Evolutionary conservation across 331 rosid genomes (phyloP).

Genomic region (Rosa hybrid): DNA sequence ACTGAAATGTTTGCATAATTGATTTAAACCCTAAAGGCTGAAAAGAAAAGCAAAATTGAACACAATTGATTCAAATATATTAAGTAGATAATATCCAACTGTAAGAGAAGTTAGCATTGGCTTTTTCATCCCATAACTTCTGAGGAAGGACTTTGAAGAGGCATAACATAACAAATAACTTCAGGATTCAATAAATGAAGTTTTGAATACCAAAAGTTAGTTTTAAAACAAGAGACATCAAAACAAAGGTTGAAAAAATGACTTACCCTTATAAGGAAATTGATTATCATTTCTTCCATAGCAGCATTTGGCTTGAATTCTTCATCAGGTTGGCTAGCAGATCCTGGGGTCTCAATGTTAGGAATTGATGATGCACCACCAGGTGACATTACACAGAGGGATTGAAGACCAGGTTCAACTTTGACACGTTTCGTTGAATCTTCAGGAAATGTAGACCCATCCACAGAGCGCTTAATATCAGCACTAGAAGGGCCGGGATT

Average conservation of each 20-base stretch:
- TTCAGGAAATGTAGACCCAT: conserved; percentile 86
- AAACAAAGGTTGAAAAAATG: conserved; percentile 31
- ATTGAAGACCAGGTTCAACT: conserved; percentile 95
- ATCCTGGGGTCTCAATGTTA: conserved; percentile 93
- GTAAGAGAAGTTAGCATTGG: background rate
- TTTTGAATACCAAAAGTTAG: background rate
- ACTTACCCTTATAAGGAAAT: conserved; percentile 91
- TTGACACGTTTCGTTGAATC: conserved; percentile 88
- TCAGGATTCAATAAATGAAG: background rate
- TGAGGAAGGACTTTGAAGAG: conserved; percentile 1
- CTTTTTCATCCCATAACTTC: background rate
- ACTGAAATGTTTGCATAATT: background rate
- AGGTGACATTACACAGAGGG: conserved; percentile 95
- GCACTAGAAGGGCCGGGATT: conserved; percentile 54
- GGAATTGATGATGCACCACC: conserved; percentile 95
- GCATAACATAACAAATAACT: conserved; percentile 18
- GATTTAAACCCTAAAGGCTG: background rate
- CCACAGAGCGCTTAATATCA: conserved; percentile 82
- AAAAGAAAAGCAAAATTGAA: conserved; percentile 3
- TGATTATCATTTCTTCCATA: conserved; percentile 99
- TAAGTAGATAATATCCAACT: background rate
- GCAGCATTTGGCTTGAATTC: conserved; percentile 99
- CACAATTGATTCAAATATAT: background rate
- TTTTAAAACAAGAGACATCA: conserved; percentile 20
- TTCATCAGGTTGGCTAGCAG: conserved; percentile 90